Percentiles rank a stretch among this genome's conserved stretches.
Evolutionary conservation across 2,329 filamentous ascomycete genomes (phyloP).

Genomic region (Fusarium mexicanum): DNA sequence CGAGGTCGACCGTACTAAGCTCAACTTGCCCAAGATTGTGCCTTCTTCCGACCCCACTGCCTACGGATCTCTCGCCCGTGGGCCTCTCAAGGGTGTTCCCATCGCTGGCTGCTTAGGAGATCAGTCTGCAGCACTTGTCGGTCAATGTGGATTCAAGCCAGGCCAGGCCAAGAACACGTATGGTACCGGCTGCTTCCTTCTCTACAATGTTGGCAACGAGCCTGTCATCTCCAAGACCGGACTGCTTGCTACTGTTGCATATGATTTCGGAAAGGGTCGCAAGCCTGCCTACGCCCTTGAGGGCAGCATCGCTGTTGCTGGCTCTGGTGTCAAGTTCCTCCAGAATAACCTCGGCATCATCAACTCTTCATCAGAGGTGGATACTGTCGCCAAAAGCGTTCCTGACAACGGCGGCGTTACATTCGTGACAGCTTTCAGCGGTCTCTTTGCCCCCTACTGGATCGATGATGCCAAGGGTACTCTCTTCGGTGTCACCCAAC

Average conservation of each 20-base stretch:
- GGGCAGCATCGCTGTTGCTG: constrained; percentile 84
- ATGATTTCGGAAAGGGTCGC: constrained; percentile 73
- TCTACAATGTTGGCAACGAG: constrained; percentile 87
- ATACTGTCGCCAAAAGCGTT: constrained; percentile 61
- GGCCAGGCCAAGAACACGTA: constrained; percentile 92
- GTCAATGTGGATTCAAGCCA: constrained; percentile 83
- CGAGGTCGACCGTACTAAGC: constrained; percentile 72
- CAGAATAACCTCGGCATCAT: constrained; percentile 72
- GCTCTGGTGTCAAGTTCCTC: constrained; percentile 81
- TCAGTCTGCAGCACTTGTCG: constrained; percentile 86
- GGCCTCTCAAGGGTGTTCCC: constrained; percentile 72
- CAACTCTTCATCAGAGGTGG: constrained; percentile 59
- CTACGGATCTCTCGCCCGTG: constrained; percentile 74
- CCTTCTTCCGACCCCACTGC: constrained; percentile 78
- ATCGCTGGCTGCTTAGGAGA: constrained; percentile 90
- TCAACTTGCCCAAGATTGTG: constrained; percentile 83
- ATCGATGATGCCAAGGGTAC: constrained; percentile 93
- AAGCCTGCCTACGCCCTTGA: constrained; percentile 82
- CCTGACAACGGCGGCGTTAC: constrained; percentile 83
- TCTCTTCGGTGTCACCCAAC: constrained; percentile 85
- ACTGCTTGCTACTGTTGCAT: constrained; percentile 86
- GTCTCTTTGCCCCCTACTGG: constrained; percentile 93
- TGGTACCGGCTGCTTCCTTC: constrained; percentile 87
- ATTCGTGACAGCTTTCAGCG: constrained; percentile 90
- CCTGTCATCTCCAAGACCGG: constrained; percentile 88